Conservation (phyloP, 2,329 filamentous ascomycete species). For the Penicillium janthinellum region DNA sequence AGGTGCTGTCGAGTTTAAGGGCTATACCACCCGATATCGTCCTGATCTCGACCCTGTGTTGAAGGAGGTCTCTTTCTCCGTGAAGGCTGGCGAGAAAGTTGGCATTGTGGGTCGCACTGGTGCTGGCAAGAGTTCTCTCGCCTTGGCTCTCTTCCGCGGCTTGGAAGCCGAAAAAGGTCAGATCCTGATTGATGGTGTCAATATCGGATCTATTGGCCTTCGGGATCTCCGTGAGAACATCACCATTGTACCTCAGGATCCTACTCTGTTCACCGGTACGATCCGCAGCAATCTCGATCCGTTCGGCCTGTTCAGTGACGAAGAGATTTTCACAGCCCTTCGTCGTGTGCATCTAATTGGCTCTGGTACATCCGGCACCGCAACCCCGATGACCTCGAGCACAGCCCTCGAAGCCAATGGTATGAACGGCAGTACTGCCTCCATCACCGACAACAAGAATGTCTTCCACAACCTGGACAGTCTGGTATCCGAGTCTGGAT, state of each 20-base stretch:
- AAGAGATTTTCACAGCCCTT: constrained; percentile 84
- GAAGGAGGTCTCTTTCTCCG: constrained; percentile 80
- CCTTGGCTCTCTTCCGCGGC: constrained; percentile 88
- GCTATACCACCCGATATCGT: constrained; percentile 88
- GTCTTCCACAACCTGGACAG: constrained; percentile 86
- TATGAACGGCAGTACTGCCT: constrained; percentile 21
- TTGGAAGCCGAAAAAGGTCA: constrained; percentile 87
- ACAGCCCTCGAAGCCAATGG: constrained; percentile 31
- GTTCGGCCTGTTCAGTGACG: constrained; percentile 84
- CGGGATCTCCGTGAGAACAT: constrained; percentile 90
- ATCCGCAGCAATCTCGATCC: constrained; percentile 92
- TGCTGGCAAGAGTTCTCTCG: constrained; percentile 93
- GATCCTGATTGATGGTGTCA: constrained; percentile 88
- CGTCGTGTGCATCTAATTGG: constrained; percentile 83
- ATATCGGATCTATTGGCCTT: constrained; percentile 87
- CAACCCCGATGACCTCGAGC: constrained; percentile 38
- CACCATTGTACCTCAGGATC: constrained; percentile 97
- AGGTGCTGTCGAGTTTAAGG: constrained; percentile 82
- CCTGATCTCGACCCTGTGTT: constrained; percentile 85
- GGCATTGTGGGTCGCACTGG: constrained; percentile 95
- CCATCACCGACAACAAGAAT: constrained; percentile 77
- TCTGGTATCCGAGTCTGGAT: constrained; percentile 83
- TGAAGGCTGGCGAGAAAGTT: constrained; percentile 84
- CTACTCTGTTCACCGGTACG: constrained; percentile 85
- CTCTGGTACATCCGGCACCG: constrained; percentile 37